These are phyloP conservation scores for Geosmithia morbida DNA, from an alignment of 2,329 filamentous ascomycete species.

Conservation along the genomic window DNA sequence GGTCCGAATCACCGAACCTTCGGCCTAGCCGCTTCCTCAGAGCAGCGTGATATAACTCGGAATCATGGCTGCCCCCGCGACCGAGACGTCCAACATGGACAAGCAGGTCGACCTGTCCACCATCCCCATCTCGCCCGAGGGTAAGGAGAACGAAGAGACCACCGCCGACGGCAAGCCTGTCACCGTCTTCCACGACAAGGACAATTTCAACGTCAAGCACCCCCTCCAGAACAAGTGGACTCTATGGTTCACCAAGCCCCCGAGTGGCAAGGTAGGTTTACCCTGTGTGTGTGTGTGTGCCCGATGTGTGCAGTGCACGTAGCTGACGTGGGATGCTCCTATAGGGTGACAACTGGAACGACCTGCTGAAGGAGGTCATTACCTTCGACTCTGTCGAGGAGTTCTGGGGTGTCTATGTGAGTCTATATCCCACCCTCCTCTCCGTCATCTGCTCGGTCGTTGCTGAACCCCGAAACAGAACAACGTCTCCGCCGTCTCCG, in stretches of 20 bases:
- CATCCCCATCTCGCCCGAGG: slow-evolving; percentile 51
- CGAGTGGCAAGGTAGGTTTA: slow-evolving; percentile 69
- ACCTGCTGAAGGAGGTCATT: slow-evolving; percentile 94
- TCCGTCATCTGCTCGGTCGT: slow-evolving; percentile 1
- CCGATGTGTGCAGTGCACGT: slow-evolving; percentile 1
- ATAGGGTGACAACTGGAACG: slow-evolving; percentile 96
- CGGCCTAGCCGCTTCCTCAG: background rate
- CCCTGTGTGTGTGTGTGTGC: background rate
- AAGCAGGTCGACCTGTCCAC: slow-evolving; percentile 53
- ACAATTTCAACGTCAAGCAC: slow-evolving; percentile 99
- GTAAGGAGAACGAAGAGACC: slow-evolving; percentile 32
- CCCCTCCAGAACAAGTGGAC: slow-evolving; percentile 97
- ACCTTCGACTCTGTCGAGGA: slow-evolving; percentile 98
- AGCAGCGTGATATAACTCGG: background rate
- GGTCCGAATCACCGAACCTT: background rate
- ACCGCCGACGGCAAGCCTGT: slow-evolving; percentile 49
- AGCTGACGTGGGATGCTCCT: slow-evolving; percentile 7
- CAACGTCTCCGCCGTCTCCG: slow-evolving; percentile 93
- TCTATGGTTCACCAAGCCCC: slow-evolving; percentile 97
- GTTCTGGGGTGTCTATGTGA: slow-evolving; percentile 98
- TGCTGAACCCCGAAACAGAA: slow-evolving; percentile 44
- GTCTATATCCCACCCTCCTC: slow-evolving; percentile 14
- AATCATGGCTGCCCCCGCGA: slow-evolving; percentile 19
- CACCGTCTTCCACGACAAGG: slow-evolving; percentile 95
- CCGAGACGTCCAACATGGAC: slow-evolving; percentile 21